Evolutionary conservation across 257 asterid genomes (phyloP).

Genomic region (Craterostigma plantagineum): DNA sequence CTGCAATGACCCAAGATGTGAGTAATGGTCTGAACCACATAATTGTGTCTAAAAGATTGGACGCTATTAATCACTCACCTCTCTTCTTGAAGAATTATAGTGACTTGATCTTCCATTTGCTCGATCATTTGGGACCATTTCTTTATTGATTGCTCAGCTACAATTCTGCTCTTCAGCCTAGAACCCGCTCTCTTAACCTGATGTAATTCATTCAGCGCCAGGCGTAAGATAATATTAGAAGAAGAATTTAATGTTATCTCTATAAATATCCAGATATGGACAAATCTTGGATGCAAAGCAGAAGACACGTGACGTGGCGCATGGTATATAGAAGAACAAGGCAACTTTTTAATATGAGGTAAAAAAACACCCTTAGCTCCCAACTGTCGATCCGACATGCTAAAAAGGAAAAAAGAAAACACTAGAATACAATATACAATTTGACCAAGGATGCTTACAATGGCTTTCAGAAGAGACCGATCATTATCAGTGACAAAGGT

Average conservation of each 20-base stretch:
- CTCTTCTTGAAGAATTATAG: constrained; percentile 67
- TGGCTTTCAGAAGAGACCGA: constrained; percentile 66
- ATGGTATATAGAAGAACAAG: too few species aligned
- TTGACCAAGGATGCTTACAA: constrained; percentile 31
- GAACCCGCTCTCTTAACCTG: constrained; percentile 86
- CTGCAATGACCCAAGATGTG: constrained; percentile 23
- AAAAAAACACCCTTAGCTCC: too few species aligned
- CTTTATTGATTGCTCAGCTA: constrained; percentile 62
- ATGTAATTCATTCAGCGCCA: background rate
- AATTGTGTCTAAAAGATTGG: background rate
- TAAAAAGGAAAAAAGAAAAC: constrained; percentile 4
- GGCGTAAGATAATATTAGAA: too few species aligned
- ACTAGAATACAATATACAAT: background rate
- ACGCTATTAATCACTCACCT: constrained; percentile 18
- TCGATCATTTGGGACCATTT: constrained; percentile 81
- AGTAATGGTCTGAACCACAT: constrained; percentile 2
- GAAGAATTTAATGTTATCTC: too few species aligned
- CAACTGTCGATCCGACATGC: constrained; percentile 1
- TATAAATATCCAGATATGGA: too few species aligned
- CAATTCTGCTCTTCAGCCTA: constrained; percentile 65
- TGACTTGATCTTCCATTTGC: constrained; percentile 82
- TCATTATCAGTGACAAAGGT: constrained; percentile 90
- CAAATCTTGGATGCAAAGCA: too few species aligned
- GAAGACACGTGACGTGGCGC: too few species aligned
- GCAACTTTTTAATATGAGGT: too few species aligned